Evolutionary conservation across 1,284 basidiomycete genomes (phyloP).

Genomic region (Rhodotorula mucilaginosa): DNA sequence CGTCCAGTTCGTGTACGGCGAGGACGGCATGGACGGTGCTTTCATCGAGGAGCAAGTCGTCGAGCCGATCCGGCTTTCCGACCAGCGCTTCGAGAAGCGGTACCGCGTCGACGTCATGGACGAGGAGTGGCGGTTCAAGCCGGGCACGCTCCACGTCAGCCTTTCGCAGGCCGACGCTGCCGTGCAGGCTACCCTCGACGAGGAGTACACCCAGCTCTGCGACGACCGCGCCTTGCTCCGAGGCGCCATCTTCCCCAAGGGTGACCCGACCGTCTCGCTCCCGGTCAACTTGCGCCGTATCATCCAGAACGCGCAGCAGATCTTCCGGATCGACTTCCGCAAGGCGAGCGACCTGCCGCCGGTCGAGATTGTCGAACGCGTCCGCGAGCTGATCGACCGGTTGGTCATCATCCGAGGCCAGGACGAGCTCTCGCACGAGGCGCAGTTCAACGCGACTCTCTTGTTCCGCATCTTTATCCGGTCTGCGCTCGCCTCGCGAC

Average conservation of each 20-base stretch:
- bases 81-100: slow-evolving; percentile 81
- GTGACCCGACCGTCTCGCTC: slow-evolving; percentile 72
- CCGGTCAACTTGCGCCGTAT: slow-evolving; percentile 94
- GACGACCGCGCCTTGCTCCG: slow-evolving; percentile 77
- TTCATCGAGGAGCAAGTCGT: slow-evolving; percentile 95
- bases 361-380: slow-evolving; percentile 74
- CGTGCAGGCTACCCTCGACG: slow-evolving; percentile 84
- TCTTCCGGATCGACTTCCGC: slow-evolving; percentile 93
- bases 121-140: slow-evolving; percentile 53
- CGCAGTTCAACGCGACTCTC: slow-evolving; percentile 84
- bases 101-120: slow-evolving; percentile 93
- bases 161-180: slow-evolving; percentile 78
- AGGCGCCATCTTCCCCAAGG: slow-evolving; percentile 70
- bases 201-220: slow-evolving; percentile 74
- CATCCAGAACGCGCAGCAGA: slow-evolving; percentile 91
- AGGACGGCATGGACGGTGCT: slow-evolving; percentile 98
- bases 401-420: slow-evolving; percentile 79
- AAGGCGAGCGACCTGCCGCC: slow-evolving; percentile 92
- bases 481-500: slow-evolving; percentile 77
- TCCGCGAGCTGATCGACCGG: slow-evolving; percentile 67
- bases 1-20: slow-evolving; percentile 94
- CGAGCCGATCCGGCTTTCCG: slow-evolving; percentile 78
- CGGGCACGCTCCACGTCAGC: slow-evolving; percentile 84
- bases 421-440: slow-evolving; percentile 72
- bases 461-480: slow-evolving; percentile 90